Evolutionary conservation across 345 rosid species (phyloP).

Genomic region (Adansonia digitata): DNA sequence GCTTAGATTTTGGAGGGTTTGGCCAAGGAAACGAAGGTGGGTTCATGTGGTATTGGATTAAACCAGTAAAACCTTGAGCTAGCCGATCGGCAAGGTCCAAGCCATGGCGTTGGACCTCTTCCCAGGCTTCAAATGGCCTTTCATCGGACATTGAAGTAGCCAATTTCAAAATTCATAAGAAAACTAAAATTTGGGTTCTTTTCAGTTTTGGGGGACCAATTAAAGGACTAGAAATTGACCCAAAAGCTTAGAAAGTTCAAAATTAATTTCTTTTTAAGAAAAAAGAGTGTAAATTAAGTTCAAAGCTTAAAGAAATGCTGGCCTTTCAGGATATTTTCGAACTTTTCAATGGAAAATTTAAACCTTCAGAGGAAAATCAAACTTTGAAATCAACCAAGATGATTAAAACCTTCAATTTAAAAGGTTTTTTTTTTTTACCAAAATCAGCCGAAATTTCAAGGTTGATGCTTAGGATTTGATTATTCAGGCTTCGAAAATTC

Average conservation of each 20-base stretch:
- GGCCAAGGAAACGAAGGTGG: slow-evolving; percentile 76
- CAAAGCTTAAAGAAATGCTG: not conserved
- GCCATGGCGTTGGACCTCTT: slow-evolving; percentile 90
- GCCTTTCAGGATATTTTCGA: not conserved
- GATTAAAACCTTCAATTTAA: not conserved
- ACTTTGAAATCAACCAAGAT: not conserved
- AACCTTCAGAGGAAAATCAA: not conserved
- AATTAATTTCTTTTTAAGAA: not conserved
- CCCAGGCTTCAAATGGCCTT: slow-evolving; percentile 91
- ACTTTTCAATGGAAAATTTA: not conserved
- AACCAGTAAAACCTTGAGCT: slow-evolving; percentile 78
- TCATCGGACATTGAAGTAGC: slow-evolving; percentile 60
- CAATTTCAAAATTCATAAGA: slow-evolving; percentile 4
- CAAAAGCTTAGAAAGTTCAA: not conserved
- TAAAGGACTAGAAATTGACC: not conserved
- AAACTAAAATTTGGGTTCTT: slow-evolving; percentile 1
- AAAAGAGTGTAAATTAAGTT: not conserved
- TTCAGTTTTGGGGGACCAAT: not conserved
- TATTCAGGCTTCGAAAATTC: not conserved
- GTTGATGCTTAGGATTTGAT: not conserved
- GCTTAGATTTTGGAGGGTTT: slow-evolving; percentile 47
- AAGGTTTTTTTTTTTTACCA: not conserved
- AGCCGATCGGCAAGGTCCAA: slow-evolving; percentile 83
- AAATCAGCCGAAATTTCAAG: not conserved
- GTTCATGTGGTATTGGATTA: slow-evolving; percentile 63